Evolutionary conservation across 768 basidiomycete species (phyloP).

Genomic region (Dentipellis fragilis): DNA sequence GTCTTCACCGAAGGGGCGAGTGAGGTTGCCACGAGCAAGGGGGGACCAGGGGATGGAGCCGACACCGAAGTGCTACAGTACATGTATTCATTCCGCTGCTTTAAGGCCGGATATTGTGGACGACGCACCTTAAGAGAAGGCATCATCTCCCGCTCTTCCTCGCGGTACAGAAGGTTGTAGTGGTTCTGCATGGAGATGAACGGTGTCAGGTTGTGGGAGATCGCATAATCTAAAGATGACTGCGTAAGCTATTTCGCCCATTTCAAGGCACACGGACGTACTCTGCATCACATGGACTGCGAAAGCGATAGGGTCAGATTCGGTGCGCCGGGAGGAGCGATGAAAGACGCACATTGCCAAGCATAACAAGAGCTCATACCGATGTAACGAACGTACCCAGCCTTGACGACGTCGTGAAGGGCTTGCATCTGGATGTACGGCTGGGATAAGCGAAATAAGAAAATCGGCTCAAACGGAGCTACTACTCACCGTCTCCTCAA

Average conservation of each 20-base stretch:
- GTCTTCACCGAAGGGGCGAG: neutral
- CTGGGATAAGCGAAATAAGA: neutral
- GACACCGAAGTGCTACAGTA: neutral
- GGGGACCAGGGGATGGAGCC: slow-evolving; percentile 4
- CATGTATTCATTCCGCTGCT: neutral
- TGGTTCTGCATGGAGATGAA: slow-evolving; percentile 41
- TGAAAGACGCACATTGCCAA: slow-evolving; percentile 16
- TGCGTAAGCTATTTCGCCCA: neutral
- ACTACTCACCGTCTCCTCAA: slow-evolving; percentile 25
- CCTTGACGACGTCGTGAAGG: slow-evolving; percentile 32
- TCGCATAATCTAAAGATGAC: slow-evolving; percentile 17
- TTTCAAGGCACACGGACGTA: slow-evolving; percentile 3
- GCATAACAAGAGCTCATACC: slow-evolving; percentile 24
- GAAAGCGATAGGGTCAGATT: neutral
- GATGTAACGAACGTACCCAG: slow-evolving; percentile 30
- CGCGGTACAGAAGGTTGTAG: slow-evolving; percentile 32
- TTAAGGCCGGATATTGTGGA: neutral
- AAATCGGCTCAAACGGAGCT: neutral
- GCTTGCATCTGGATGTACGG: slow-evolving; percentile 26
- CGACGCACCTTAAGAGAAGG: slow-evolving; percentile 18
- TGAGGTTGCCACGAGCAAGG: slow-evolving; percentile 1
- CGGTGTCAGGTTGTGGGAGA: slow-evolving; percentile 23
- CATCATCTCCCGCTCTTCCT: slow-evolving; percentile 31
- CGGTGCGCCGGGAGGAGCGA: neutral
- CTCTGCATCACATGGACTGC: slow-evolving; percentile 19